phyloP scores from a whole-genome alignment of 768 basidiomycete genomes.

The Lentinula raphanica region DNA sequence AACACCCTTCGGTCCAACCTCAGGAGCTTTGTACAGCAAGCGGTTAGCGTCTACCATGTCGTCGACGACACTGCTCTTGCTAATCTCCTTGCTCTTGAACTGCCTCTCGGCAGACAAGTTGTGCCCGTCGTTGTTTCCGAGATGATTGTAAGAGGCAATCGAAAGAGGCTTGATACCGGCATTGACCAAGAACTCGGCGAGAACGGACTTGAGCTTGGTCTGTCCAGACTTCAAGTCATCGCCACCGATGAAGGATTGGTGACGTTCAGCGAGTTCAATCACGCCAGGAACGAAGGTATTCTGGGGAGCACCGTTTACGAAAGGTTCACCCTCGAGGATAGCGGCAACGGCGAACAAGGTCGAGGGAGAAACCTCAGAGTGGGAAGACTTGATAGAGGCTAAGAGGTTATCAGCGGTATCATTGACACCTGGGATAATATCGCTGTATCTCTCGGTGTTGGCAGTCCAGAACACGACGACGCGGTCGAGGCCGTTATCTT shows the following conservation, averaged over 20 bases:
- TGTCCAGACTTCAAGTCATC: constrained; percentile 98
- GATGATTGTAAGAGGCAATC: constrained; percentile 97
- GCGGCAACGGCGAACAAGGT: constrained; percentile 93
- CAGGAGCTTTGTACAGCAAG: constrained; percentile 83
- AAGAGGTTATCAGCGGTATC: constrained; percentile 90
- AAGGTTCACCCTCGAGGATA: constrained; percentile 92
- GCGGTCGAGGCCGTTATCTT: constrained; percentile 74
- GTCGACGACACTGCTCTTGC: constrained; percentile 94
- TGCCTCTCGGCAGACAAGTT: constrained; percentile 87
- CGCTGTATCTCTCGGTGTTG: constrained; percentile 97
- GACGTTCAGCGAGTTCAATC: constrained; percentile 85
- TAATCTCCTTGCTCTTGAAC: constrained; percentile 98
- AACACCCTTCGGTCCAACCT: constrained; percentile 43
- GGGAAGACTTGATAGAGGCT: constrained; percentile 73
- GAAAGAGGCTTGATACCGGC: constrained; percentile 97
- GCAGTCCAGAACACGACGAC: constrained; percentile 97
- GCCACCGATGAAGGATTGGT: constrained; percentile 91
- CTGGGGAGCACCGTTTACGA: constrained; percentile 97
- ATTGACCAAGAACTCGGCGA: constrained; percentile 98
- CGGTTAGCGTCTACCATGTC: constrained; percentile 95
- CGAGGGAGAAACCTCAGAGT: constrained; percentile 93
- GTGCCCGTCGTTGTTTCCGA: constrained; percentile 96
- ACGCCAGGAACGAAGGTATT: constrained; percentile 98
- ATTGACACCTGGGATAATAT: constrained; percentile 91
- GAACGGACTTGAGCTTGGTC: constrained; percentile 94